These are phyloP conservation scores for Gossypium aridum DNA, from an alignment of 441 rosid species.

Conservation along the genomic window DNA sequence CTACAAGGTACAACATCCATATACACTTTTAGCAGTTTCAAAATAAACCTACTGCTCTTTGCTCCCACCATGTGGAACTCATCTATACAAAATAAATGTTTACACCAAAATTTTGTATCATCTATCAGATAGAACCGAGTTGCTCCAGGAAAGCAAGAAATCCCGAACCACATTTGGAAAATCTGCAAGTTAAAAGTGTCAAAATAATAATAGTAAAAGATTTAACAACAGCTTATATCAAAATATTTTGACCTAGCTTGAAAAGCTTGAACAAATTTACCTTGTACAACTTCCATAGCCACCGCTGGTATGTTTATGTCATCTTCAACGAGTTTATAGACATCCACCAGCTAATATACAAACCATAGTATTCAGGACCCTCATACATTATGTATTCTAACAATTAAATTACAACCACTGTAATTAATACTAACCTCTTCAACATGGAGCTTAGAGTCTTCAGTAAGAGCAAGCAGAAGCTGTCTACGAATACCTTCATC, in stretches of 20 bases:
- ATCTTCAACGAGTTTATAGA: conserved; percentile 77
- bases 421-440: conserved; percentile 54
- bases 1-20: not conserved
- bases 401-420: not conserved
- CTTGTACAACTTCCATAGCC: conserved; percentile 66
- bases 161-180: conserved; percentile 66
- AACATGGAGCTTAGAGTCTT: conserved; percentile 89
- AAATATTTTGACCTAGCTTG: not conserved
- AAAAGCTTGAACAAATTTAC: conserved; percentile 26
- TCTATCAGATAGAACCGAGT: conserved; percentile 59
- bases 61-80: not conserved
- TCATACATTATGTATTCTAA: not conserved
- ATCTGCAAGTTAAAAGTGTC: conserved; percentile 38
- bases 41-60: not conserved
- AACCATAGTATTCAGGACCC: conserved; percentile 12
- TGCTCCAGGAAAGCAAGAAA: conserved; percentile 72
- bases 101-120: conserved; percentile 14
- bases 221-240: not conserved
- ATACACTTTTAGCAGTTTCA: not conserved
- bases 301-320: conserved; percentile 70
- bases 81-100: not conserved
- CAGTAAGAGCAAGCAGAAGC: conserved; percentile 85
- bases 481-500: conserved; percentile 88
- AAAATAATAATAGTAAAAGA: not conserved
- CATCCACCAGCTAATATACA: conserved; percentile 70